phyloP scores from a whole-genome alignment of 2,329 filamentous ascomycete species.

The Parastagonospora nodorum region DNA sequence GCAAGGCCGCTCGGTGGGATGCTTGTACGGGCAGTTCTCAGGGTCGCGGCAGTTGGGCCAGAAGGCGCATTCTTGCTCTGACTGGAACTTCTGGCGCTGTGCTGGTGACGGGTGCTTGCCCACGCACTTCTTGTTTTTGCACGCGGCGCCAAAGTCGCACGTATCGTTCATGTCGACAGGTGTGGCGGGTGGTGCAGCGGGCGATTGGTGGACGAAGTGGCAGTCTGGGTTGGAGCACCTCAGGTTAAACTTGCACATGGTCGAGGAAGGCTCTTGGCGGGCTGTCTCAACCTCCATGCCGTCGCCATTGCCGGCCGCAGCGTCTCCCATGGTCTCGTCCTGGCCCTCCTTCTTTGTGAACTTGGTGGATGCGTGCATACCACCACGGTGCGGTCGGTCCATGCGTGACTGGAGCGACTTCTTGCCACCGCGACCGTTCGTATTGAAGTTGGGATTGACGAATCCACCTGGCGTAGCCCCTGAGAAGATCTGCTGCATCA shows the following conservation, averaged over 20 bases:
- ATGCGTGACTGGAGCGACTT: slow-evolving; percentile 78
- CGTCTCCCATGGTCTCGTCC: slow-evolving; percentile 46
- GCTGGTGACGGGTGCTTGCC: slow-evolving; percentile 92
- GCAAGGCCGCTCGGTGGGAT: slow-evolving; percentile 84
- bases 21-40: slow-evolving; percentile 82
- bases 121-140: slow-evolving; percentile 94
- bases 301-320: slow-evolving; percentile 46
- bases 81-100: slow-evolving; percentile 75
- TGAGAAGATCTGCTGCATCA: slow-evolving; percentile 48
- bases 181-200: slow-evolving; percentile 78
- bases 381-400: slow-evolving; percentile 46
- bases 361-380: slow-evolving; percentile 60
- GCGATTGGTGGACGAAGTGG: slow-evolving; percentile 92
- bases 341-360: slow-evolving; percentile 55
- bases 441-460: slow-evolving; percentile 60
- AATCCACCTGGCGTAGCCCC: slow-evolving; percentile 53
- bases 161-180: slow-evolving; percentile 78
- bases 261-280: slow-evolving; percentile 65
- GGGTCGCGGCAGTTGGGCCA: slow-evolving; percentile 87
- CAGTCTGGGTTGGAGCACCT: slow-evolving; percentile 88
- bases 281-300: slow-evolving; percentile 67
- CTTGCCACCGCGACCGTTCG: slow-evolving; percentile 42
- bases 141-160: slow-evolving; percentile 86
- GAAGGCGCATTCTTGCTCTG: slow-evolving; percentile 86
- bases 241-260: slow-evolving; percentile 86